Evolutionary conservation across 1,284 basidiomycete species (phyloP), one percentile per base, ranked within the genome.

Genomic region (Microbotryum lychnidis-dioicae): DNA sequence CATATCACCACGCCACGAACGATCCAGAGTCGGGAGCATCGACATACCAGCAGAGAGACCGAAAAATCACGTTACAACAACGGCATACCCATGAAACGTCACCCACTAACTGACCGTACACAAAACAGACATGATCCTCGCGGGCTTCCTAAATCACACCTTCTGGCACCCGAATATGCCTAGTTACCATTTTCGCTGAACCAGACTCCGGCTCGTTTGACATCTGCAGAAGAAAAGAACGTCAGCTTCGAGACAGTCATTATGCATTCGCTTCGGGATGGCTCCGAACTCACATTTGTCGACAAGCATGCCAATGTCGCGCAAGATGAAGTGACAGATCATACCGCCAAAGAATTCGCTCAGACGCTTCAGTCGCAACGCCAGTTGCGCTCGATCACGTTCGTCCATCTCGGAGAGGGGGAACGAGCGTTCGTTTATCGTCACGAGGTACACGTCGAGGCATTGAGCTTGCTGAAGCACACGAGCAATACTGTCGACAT

Each of bases 291-390:
- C 87, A 74, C 89, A 91, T 77, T 91, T 92, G 79, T 97, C 93
- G 68, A 97, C 80, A 60, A 97, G 79, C 70, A 77, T 69, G 51
- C 73, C 78, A 14, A 80, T 62, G 61, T 82, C 81, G 54, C 87
- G 85, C 71, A 97, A 82, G 66, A 97, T 89, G 75, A 96, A 96
- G 10, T 89, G 89, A 59, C 96, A 80, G 50, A 98, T 82, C 59
- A 96, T 90, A 49, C 82, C 86, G 7, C 87, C 87, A 68, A 96
- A 91, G 75, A 97, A 97, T 70, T 97, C 90, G 20, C 89, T 90
- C 8, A 84, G 80, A 61, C 87, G 83, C 69, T 82, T 84, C 58
- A 97, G 80, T 71, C 85, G 86, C 65, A 80, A 77, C 73, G 94
- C 89, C 58, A 90, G 81, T 14, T 81, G 80, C 42, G 73, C 71